These are phyloP conservation scores for Cymbopogon citratus DNA, from an alignment of 176 grass and related monocot species.

Conservation along the genomic window DNA sequence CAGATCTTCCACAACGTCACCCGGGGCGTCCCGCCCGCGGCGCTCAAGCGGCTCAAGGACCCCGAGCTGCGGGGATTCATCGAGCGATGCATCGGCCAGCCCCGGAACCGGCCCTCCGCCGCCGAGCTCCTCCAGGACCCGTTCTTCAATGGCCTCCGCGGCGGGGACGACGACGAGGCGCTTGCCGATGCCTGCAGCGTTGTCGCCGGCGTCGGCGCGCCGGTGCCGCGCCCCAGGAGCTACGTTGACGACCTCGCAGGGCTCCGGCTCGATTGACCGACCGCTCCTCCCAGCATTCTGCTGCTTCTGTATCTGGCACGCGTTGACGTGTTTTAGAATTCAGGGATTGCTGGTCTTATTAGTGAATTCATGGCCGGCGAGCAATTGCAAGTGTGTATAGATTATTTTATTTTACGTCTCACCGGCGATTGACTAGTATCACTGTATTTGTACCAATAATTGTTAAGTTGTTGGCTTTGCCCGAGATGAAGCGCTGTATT, in stretches of 20 bases:
- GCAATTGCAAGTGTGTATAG: slow-evolving; percentile 36
- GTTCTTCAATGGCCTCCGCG: slow-evolving; percentile 62
- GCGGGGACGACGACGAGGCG: slow-evolving; percentile 18
- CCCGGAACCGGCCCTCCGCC: slow-evolving; percentile 56
- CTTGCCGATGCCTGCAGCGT: background rate
- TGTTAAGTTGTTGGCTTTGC: background rate
- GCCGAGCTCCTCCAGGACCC: slow-evolving; percentile 70
- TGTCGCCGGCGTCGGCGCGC: background rate
- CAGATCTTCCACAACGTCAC: slow-evolving; percentile 74
- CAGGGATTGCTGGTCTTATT: slow-evolving; percentile 9
- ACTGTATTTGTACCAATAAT: slow-evolving; percentile 15
- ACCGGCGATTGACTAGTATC: background rate
- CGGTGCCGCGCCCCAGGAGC: slow-evolving; percentile 15
- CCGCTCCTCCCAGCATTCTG: background rate
- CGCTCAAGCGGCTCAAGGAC: slow-evolving; percentile 57
- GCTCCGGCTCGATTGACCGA: slow-evolving; percentile 13
- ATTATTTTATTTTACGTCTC: slow-evolving; percentile 10
- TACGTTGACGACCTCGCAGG: slow-evolving; percentile 25
- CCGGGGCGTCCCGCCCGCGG: slow-evolving; percentile 38
- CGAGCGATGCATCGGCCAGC: slow-evolving; percentile 65
- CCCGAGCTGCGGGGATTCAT: slow-evolving; percentile 69
- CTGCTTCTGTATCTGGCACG: background rate
- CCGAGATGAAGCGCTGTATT: slow-evolving; percentile 24
- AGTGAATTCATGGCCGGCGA: slow-evolving; percentile 8
- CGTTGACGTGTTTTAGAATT: slow-evolving; percentile 5